phyloP scores from a whole-genome alignment of 331 rosid genomes.

The Telfairia occidentalis region DNA sequence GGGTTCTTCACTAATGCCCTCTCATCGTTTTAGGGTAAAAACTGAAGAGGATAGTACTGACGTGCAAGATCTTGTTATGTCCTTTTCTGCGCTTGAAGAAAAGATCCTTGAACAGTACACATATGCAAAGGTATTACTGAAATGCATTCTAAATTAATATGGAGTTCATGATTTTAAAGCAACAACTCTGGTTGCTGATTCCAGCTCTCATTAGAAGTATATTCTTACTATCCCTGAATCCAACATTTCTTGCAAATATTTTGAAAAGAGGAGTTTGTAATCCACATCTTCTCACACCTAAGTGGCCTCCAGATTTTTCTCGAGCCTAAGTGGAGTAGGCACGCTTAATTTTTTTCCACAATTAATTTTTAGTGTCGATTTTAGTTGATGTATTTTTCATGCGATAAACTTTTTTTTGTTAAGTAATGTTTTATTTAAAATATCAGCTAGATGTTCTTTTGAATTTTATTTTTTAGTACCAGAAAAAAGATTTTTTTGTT shows the following conservation, averaged over 20 bases:
- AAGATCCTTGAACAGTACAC: slow-evolving; percentile 93
- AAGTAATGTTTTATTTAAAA: neutral
- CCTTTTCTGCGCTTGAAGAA: slow-evolving; percentile 78
- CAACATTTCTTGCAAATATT: neutral
- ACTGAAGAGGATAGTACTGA: slow-evolving; percentile 74
- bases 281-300: neutral
- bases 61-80: slow-evolving; percentile 52
- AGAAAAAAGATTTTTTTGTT: neutral
- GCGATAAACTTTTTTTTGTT: neutral
- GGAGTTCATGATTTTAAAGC: neutral
- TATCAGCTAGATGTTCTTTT: neutral
- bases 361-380: neutral
- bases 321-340: neutral
- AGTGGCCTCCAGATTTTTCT: neutral
- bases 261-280: neutral
- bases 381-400: neutral
- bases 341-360: neutral
- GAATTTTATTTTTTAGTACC: neutral
- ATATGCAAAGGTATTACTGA: slow-evolving; percentile 71
- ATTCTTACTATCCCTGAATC: neutral
- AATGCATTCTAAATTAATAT: neutral
- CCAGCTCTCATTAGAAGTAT: neutral
- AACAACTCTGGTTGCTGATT: neutral
- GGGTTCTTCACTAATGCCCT: slow-evolving; percentile 9
- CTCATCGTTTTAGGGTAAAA: slow-evolving; percentile 42